Percentiles rank a stretch among this genome's conserved stretches.
These are phyloP conservation scores for Paecilomyces sp. DNA, from an alignment of 2,329 filamentous ascomycete genomes.

Conservation along the genomic window DNA sequence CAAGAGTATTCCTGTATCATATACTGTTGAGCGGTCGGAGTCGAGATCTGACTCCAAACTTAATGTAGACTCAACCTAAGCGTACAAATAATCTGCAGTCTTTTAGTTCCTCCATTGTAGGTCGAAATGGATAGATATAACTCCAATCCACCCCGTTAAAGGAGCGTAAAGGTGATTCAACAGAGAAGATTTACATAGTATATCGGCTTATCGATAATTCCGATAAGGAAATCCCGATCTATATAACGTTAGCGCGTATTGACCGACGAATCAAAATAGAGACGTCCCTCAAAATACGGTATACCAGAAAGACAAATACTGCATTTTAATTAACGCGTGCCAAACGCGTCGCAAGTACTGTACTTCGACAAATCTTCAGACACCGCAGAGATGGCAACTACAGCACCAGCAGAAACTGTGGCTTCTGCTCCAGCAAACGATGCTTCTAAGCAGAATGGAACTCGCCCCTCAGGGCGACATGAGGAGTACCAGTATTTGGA, in stretches of 20 bases:
- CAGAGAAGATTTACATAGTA: too few relatives aligned
- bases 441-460: background rate
- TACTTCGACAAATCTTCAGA: background rate
- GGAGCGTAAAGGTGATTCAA: too few relatives aligned
- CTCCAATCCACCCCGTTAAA: too few relatives aligned
- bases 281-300: background rate
- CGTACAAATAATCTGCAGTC: too few relatives aligned
- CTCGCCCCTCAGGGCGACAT: conserved; percentile 39
- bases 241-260: background rate
- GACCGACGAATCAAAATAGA: background rate
- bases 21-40: too few relatives aligned
- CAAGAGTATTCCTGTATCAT: too few relatives aligned
- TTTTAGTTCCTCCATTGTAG: too few relatives aligned
- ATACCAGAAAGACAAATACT: background rate
- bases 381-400: background rate
- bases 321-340: background rate
- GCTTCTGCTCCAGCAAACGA: background rate
- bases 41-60: too few relatives aligned
- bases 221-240: background rate
- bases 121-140: too few relatives aligned
- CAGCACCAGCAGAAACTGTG: conserved; percentile 1
- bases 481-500: conserved; percentile 94
- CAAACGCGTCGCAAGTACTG: background rate
- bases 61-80: too few relatives aligned
- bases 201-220: background rate